Evolutionary conservation across 345 rosid genomes (phyloP), one percentile per base, ranked within the genome.

Genomic region (Mercurialis annua): DNA sequence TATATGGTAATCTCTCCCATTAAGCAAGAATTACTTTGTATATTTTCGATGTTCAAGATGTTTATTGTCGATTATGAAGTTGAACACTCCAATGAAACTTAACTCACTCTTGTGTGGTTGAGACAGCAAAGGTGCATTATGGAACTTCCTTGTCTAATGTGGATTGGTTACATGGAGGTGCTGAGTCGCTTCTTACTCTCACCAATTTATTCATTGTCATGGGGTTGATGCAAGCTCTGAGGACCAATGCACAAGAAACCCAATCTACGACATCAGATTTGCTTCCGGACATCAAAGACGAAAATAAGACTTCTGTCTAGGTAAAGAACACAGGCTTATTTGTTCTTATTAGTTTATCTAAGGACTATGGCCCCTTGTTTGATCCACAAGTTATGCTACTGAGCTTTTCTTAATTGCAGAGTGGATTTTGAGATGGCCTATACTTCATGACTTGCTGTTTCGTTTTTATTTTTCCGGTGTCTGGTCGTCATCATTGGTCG

Each of bases 101-200:
- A 48, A 47, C 71, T 7, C 44, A 47, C 71, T 7, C 44, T 16
- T 29, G 1, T 70, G 21, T 57, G 67, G 33, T 72, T 73, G 74
- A 67, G 71, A 71, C 81, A 87, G 98, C 94, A n/a, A 91, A 94
- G 80, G 89, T 89, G 83, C 82, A 81, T 26, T 89, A 84, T 68
- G 96, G 95, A 56, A 89, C 92, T 68, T 90, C 97, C 55, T 83
- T 94, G 69, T 84, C 93, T 20, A 89, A 94, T 76, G 95, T 94
- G 79, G 96, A 94, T 74, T 89, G 91, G 95, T 76, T 94, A 69
- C 99, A 94, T 38, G 99, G 99, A 68, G 91, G 92, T 33, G 97
- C 92, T 48, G 96, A 94, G 68, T 89, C 92, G 9, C 92, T 91
- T 79, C 95, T 91, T 10, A 74, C 96, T 44, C 78, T 94, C 12